Evolutionary conservation across 2,329 filamentous ascomycete species (phyloP), one percentile per base, ranked within the genome.

Genomic region (Colletotrichum tropicicola): DNA sequence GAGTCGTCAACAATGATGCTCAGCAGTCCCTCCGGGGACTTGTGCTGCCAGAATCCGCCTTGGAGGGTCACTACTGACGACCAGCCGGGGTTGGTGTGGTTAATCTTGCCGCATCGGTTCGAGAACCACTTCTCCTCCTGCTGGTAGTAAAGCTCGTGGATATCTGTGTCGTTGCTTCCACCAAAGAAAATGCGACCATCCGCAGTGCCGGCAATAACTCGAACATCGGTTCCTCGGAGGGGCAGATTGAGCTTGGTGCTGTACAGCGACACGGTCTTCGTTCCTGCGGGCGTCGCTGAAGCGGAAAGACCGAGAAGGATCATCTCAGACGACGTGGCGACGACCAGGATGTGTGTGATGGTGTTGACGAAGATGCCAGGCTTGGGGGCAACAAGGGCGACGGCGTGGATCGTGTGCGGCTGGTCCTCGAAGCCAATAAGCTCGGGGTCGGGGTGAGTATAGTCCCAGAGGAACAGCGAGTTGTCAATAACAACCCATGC

Each of bases 111-210:
- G 75, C 93, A 97, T 69, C 92, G 88, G 77, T 90, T 94, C 56
- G 92, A 91, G 75, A 99, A 99, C 96, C 96, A 99, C 71, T 92
- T 91, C 79, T 99, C 96, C 77, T 98, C 94, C 73, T 97, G 94
- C 78, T 98, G 95, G 75, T 99, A 99, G 70, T 92, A 94, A 57
- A 99, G 87, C 78, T 99, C 96, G 76, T 96, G 93, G 49, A 99
- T 89, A 71, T 98, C 94, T 68, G 93, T 93, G 69, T 95, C 92
- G 53, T 84, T 86, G 53, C 86, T 87, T 37, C 94, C 93, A 43
- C 92, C 90, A 73, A 98, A 97, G 82, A 99, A 99, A 69, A 99
- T 96, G 66, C 96, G 92, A 8, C 97, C 97, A 21, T 89, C 91
- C 19, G 90, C 89, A 3, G 94, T 96, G 15, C 92, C 93, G 21